Conservation (phyloP, 306 rosid species). For the Crotalaria pallida region DNA sequence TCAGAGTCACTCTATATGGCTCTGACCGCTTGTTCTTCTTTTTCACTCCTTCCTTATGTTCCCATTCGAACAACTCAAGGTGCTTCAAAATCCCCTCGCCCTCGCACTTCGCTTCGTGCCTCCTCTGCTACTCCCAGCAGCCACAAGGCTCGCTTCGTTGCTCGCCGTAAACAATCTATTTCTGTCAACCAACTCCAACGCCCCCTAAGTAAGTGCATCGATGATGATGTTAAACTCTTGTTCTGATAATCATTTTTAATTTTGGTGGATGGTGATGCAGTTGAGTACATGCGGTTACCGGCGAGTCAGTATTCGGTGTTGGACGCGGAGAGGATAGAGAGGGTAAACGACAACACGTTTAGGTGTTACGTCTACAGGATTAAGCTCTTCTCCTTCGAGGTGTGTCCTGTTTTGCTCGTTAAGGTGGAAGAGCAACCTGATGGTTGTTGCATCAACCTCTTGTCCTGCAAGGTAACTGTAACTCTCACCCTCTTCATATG, state of each 20-base stretch:
- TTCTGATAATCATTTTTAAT: not conserved
- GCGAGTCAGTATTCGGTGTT: slow-evolving; percentile 96
- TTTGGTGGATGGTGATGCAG: slow-evolving; percentile 28
- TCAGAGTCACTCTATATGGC: slow-evolving; percentile 41
- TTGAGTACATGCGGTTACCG: slow-evolving; percentile 87
- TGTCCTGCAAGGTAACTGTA: slow-evolving; percentile 82
- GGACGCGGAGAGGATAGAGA: slow-evolving; percentile 96
- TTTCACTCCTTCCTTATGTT: slow-evolving; percentile 21
- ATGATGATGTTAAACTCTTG: slow-evolving; percentile 23
- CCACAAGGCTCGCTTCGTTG: slow-evolving; percentile 69
- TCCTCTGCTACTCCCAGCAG: slow-evolving; percentile 46
- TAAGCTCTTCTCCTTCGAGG: slow-evolving; percentile 80
- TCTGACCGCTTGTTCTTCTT: slow-evolving; percentile 33
- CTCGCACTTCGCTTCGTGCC: slow-evolving; percentile 46
- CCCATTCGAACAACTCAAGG: slow-evolving; percentile 28
- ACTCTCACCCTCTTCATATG: not conserved
- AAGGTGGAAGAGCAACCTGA: slow-evolving; percentile 74
- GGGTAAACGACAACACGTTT: slow-evolving; percentile 77
- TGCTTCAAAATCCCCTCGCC: slow-evolving; percentile 25
- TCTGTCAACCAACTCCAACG: slow-evolving; percentile 68
- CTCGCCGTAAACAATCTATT: slow-evolving; percentile 65
- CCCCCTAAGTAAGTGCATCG: slow-evolving; percentile 90
- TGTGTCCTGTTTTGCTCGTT: slow-evolving; percentile 87
- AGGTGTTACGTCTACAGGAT: slow-evolving; percentile 77
- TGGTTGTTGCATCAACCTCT: slow-evolving; percentile 83